Evolutionary conservation across 2,329 filamentous ascomycete species (phyloP).

Genomic region (Pseudogymnoascus sp.): DNA sequence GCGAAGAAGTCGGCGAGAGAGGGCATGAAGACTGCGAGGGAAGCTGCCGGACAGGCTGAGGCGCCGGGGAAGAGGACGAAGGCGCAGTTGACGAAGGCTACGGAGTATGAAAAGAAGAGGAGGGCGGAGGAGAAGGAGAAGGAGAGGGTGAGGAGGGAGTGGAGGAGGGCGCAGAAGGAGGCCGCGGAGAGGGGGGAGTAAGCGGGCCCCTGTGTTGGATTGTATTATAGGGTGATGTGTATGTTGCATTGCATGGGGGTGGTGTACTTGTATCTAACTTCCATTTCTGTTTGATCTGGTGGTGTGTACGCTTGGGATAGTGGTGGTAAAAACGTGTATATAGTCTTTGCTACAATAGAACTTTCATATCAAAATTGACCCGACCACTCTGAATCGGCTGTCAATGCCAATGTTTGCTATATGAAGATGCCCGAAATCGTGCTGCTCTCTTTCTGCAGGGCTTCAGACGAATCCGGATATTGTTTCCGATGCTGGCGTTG

Average conservation of each 20-base stretch:
- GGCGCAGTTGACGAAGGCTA: slow-evolving; percentile 13
- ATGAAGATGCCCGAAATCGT: not conserved
- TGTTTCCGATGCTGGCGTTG: not conserved
- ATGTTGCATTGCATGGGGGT: slow-evolving; percentile 6
- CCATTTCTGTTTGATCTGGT: not conserved
- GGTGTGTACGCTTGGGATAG: not conserved
- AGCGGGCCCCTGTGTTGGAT: not conserved
- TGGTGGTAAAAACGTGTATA: slow-evolving; percentile 1
- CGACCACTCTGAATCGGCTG: not conserved
- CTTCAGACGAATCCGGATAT: not conserved
- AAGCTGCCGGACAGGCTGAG: slow-evolving; percentile 31
- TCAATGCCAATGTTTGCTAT: not conserved
- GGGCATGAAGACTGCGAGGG: slow-evolving; percentile 28
- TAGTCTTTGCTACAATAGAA: not conserved
- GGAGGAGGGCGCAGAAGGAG: slow-evolving; percentile 12
- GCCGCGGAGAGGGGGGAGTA: slow-evolving; percentile 9
- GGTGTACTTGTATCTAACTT: slow-evolving; percentile 5
- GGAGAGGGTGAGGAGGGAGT: slow-evolving; percentile 10
- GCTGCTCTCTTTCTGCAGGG: not conserved
- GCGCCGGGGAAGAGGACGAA: slow-evolving; percentile 20
- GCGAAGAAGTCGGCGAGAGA: slow-evolving; percentile 27
- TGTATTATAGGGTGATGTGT: slow-evolving; percentile 5
- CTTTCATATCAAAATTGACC: slow-evolving; percentile 3
- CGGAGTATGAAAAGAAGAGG: slow-evolving; percentile 22
- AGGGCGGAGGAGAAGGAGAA: slow-evolving; percentile 15